phyloP scores from a whole-genome alignment of 1,284 basidiomycete species.

The Coriolopsis trogii region DNA sequence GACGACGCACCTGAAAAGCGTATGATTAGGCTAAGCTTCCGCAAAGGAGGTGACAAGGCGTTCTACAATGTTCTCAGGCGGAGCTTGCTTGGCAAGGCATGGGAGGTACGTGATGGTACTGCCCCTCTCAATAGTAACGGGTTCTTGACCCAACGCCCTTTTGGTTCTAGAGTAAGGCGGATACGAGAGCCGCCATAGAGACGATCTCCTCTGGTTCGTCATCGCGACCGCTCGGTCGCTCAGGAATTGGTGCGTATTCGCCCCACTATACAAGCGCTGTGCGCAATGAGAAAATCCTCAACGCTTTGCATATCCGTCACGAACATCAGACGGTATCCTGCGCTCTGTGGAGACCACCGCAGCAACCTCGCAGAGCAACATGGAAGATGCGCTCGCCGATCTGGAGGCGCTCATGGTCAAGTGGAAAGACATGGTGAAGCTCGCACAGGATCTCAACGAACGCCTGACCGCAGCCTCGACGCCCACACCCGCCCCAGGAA shows the following conservation, averaged over 20 bases:
- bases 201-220: slow-evolving; percentile 4
- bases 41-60: slow-evolving; percentile 86
- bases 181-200: not conserved
- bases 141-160: too few species aligned
- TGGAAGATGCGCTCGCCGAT: slow-evolving; percentile 85
- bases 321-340: slow-evolving; percentile 79
- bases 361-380: slow-evolving; percentile 63
- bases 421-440: slow-evolving; percentile 90
- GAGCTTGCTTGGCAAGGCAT: slow-evolving; percentile 77
- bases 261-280: not conserved
- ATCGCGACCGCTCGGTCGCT: slow-evolving; percentile 31
- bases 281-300: too few species aligned
- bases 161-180: slow-evolving; percentile 15
- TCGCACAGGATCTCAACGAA: slow-evolving; percentile 88
- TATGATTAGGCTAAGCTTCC: slow-evolving; percentile 82
- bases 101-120: slow-evolving; percentile 82
- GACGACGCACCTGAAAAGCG: slow-evolving; percentile 29
- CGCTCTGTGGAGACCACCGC: slow-evolving; percentile 72
- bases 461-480: slow-evolving; percentile 68
- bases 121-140: too few species aligned
- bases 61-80: slow-evolving; percentile 85
- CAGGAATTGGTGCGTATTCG: slow-evolving; percentile 54
- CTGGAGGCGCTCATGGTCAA: slow-evolving; percentile 92
- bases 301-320: not conserved
- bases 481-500: slow-evolving; percentile 24